Evolutionary conservation across 2,329 filamentous ascomycete species (phyloP).

Genomic region (Aspergillus ruber): DNA sequence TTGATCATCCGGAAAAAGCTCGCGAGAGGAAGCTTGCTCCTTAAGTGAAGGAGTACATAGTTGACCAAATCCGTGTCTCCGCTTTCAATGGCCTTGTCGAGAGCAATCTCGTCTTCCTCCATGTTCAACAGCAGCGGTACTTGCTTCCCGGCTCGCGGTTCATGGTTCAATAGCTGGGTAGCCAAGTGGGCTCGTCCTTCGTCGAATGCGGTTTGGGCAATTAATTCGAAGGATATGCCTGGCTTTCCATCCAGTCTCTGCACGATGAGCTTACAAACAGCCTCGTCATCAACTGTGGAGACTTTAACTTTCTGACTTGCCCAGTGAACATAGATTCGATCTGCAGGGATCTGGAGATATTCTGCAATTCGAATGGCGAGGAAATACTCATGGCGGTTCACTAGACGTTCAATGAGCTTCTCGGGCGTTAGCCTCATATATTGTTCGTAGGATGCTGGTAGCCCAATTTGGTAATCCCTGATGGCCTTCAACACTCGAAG

Average conservation of each 20-base stretch:
- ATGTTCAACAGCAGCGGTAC: slow-evolving; percentile 88
- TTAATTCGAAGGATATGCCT: slow-evolving; percentile 91
- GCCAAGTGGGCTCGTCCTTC: slow-evolving; percentile 86
- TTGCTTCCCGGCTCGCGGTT: slow-evolving; percentile 90
- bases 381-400: slow-evolving; percentile 85
- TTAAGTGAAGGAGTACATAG: slow-evolving; percentile 78
- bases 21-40: slow-evolving; percentile 82
- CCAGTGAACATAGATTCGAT: slow-evolving; percentile 94
- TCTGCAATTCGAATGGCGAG: slow-evolving; percentile 82
- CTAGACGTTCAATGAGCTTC: slow-evolving; percentile 73
- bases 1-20: slow-evolving; percentile 92
- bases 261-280: slow-evolving; percentile 79
- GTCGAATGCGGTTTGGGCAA: slow-evolving; percentile 87
- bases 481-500: slow-evolving; percentile 88
- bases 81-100: slow-evolving; percentile 94
- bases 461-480: slow-evolving; percentile 81
- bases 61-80: slow-evolving; percentile 92
- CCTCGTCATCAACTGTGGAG: slow-evolving; percentile 78
- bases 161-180: slow-evolving; percentile 84
- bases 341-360: slow-evolving; percentile 77
- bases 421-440: slow-evolving; percentile 87
- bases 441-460: slow-evolving; percentile 89
- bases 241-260: slow-evolving; percentile 79
- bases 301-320: slow-evolving; percentile 87
- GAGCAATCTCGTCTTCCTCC: slow-evolving; percentile 89